Conservation (phyloP, 164 flowering plant species). For the Litsea cubeba region DNA sequence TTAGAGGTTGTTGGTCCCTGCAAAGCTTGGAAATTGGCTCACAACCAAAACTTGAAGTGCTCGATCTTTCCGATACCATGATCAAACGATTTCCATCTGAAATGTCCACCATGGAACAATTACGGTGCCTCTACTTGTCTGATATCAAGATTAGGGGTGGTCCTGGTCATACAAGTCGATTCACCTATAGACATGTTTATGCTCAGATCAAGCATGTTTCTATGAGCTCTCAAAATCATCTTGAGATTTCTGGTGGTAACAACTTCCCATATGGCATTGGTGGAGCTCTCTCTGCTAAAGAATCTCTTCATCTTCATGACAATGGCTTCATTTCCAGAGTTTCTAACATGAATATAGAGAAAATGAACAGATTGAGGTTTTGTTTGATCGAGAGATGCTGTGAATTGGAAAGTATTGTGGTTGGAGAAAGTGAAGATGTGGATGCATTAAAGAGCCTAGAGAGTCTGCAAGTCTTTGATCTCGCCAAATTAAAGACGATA, state of each 20-base stretch:
- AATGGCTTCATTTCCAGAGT: not conserved
- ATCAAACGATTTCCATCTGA: not conserved
- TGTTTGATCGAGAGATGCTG: not conserved
- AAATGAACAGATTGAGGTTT: not conserved
- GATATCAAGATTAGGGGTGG: not conserved
- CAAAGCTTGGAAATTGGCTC: not conserved
- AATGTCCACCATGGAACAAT: not conserved
- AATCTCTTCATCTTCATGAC: not conserved
- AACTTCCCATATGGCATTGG: not conserved
- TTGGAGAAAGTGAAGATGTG: not conserved
- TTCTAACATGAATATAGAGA: not conserved
- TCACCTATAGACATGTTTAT: not conserved
- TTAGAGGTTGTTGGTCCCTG: not conserved
- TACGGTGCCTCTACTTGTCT: not conserved
- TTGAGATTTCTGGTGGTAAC: not conserved
- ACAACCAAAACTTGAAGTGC: not conserved
- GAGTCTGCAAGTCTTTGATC: not conserved
- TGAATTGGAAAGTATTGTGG: not conserved
- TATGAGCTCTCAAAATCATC: not conserved
- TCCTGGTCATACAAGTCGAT: not conserved
- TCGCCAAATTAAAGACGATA: not conserved
- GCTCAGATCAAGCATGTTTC: not conserved
- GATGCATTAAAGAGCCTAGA: not conserved
- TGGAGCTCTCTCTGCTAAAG: not conserved
- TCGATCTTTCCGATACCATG: not conserved